Percentiles rank a stretch among this genome's conserved stretches.
Evolutionary conservation across 2,329 filamentous ascomycete genomes (phyloP).

Genomic region (Periconia sp.): DNA sequence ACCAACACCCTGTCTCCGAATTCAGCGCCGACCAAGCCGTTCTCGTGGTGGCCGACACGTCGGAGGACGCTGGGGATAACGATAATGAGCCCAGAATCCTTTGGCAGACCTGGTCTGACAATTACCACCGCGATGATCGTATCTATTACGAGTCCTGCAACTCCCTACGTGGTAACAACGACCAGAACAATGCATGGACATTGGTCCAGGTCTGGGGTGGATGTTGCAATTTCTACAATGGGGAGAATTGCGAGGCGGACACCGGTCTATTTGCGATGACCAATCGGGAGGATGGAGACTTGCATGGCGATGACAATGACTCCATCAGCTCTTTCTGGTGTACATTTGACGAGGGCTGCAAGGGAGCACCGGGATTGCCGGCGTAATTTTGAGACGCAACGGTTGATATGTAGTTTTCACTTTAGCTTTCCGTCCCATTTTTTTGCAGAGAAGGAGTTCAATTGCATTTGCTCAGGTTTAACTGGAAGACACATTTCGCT

Average conservation of each 20-base stretch:
- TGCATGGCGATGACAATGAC: slow-evolving; percentile 4
- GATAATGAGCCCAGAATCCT: no score
- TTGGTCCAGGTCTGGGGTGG: neutral
- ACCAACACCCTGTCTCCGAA: no score
- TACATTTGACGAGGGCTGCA: slow-evolving; percentile 1
- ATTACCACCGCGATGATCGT: slow-evolving; percentile 4
- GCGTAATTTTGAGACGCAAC: no score
- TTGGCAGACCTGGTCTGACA: slow-evolving; percentile 8
- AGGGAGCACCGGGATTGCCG: no score
- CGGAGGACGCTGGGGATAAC: no score
- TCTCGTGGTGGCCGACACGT: no score
- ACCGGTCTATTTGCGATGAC: slow-evolving; percentile 3
- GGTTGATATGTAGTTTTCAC: no score
- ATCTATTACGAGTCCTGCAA: slow-evolving; percentile 3
- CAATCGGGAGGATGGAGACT: slow-evolving; percentile 6
- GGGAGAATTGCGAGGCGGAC: slow-evolving; percentile 1
- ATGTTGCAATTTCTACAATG: neutral
- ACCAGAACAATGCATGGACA: neutral
- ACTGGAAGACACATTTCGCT: no score
- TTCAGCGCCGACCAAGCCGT: no score
- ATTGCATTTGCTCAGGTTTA: no score
- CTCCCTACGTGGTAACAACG: neutral
- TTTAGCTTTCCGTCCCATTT: no score
- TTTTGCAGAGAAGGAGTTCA: no score
- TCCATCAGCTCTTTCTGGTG: slow-evolving; percentile 5